Percentiles rank a stretch among this genome's conserved stretches.
Evolutionary conservation across 805 yeast genomes (phyloP).

Genomic region (Monosporozyma siamensis): DNA sequence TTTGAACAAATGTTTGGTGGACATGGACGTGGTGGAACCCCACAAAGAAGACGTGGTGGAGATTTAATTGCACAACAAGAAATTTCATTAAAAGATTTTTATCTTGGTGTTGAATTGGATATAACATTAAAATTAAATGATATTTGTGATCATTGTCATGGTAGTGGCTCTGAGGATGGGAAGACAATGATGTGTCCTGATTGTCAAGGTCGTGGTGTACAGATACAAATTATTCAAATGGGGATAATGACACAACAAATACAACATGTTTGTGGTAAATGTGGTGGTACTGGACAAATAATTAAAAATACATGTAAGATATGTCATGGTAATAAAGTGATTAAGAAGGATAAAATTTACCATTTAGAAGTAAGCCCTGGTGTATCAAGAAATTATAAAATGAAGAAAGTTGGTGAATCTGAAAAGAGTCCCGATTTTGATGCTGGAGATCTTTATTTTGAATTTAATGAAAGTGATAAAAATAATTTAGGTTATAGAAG

Average conservation of each 20-base stretch:
- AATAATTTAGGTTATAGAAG: conserved; percentile 79
- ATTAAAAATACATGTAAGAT: conserved; percentile 54
- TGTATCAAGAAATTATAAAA: conserved; percentile 47
- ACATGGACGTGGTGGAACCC: conserved; percentile 26
- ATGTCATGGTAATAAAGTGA: conserved; percentile 67
- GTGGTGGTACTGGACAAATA: conserved; percentile 68
- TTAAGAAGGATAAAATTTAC: conserved; percentile 45
- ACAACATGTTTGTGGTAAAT: conserved; percentile 68
- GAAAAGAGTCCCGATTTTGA: conserved; percentile 75
- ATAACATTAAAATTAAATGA: conserved; percentile 62
- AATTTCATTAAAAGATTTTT: conserved; percentile 57
- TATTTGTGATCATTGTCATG: conserved; percentile 68
- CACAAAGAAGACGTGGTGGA: conserved; percentile 46
- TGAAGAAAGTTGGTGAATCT: conserved; percentile 63
- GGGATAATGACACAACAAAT: conserved; percentile 88
- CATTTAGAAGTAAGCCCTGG: conserved; percentile 64
- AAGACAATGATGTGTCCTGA: conserved; percentile 49
- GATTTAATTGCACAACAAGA: conserved; percentile 49
- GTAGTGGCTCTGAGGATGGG: conserved; percentile 81
- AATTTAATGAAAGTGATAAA: conserved; percentile 41
- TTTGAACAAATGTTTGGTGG: conserved; percentile 30
- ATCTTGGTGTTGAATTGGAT: conserved; percentile 53
- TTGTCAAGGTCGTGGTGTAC: conserved; percentile 72
- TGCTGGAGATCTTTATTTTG: conserved; percentile 72
- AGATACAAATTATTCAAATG: conserved; percentile 56